These are phyloP conservation scores for Globisporangium uncinulatum DNA, from an alignment of 352 stramenopile genomes.

Conservation along the genomic window DNA sequence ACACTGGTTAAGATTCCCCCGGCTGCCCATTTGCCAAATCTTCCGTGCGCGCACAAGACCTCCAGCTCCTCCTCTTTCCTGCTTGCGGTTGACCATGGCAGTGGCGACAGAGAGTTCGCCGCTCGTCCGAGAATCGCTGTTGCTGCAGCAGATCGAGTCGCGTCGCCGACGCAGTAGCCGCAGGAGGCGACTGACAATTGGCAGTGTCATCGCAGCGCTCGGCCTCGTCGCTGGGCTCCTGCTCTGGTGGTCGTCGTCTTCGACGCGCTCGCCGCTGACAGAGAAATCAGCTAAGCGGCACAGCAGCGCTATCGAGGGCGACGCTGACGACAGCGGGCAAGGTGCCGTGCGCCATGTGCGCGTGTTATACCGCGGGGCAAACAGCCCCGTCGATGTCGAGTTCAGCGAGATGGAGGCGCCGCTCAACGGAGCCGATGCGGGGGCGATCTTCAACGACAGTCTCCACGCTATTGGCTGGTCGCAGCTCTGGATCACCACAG, in stretches of 20 bases:
- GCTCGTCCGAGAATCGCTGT: neutral
- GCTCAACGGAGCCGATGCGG: slow-evolving; percentile 17
- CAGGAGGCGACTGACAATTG: neutral
- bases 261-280: neutral
- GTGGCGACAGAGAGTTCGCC: neutral
- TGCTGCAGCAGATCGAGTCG: neutral
- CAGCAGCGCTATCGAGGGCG: neutral
- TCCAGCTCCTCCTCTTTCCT: no score
- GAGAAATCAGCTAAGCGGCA: neutral
- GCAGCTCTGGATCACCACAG: slow-evolving; percentile 45
- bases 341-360: slow-evolving; percentile 3
- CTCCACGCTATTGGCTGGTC: slow-evolving; percentile 41
- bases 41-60: no score
- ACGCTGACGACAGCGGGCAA: neutral
- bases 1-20: no score
- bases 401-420: slow-evolving; percentile 5
- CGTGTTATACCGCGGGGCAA: slow-evolving; percentile 2
- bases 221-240: slow-evolving; percentile 5
- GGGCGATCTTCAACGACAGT: slow-evolving; percentile 51
- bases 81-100: neutral
- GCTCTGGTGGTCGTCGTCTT: neutral
- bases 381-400: neutral
- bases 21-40: no score
- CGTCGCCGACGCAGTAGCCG: neutral
- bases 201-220: slow-evolving; percentile 7